phyloP scores from a whole-genome alignment of 345 rosid genomes.

The Microcos paniculata region DNA sequence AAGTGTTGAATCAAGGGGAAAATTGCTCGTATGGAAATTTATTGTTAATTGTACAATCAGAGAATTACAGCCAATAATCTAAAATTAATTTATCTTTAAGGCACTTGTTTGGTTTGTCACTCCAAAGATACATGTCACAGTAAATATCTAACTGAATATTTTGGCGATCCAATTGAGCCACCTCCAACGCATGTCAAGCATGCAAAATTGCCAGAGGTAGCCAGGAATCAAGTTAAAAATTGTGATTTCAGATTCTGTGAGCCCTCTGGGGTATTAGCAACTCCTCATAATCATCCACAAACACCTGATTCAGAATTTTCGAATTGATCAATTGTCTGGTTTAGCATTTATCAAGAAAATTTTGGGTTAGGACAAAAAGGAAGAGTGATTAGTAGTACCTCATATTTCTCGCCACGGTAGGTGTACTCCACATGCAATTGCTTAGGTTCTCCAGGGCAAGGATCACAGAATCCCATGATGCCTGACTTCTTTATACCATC shows the following conservation, averaged over 20 bases:
- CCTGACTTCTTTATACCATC: slow-evolving; percentile 91
- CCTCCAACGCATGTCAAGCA: slow-evolving; percentile 22
- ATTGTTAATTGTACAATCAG: neutral
- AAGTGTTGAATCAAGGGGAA: neutral
- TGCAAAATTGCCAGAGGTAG: slow-evolving; percentile 41
- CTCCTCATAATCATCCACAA: slow-evolving; percentile 68
- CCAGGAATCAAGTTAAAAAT: slow-evolving; percentile 1
- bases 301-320: slow-evolving; percentile 36
- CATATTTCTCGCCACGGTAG: slow-evolving; percentile 40
- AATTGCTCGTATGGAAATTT: neutral
- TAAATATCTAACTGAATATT: neutral
- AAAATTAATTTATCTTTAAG: neutral
- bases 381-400: slow-evolving; percentile 35
- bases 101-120: neutral
- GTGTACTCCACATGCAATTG: slow-evolving; percentile 71
- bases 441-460: slow-evolving; percentile 86
- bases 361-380: neutral
- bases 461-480: slow-evolving; percentile 97
- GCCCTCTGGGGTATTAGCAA: slow-evolving; percentile 64
- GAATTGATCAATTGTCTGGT: neutral
- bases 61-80: neutral
- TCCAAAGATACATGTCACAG: neutral
- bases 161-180: neutral
- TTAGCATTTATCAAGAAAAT: neutral
- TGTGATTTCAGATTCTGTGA: slow-evolving; percentile 38